Conservation (phyloP, 306 rosid genomes). For the Aeschynomene evenia region DNA sequence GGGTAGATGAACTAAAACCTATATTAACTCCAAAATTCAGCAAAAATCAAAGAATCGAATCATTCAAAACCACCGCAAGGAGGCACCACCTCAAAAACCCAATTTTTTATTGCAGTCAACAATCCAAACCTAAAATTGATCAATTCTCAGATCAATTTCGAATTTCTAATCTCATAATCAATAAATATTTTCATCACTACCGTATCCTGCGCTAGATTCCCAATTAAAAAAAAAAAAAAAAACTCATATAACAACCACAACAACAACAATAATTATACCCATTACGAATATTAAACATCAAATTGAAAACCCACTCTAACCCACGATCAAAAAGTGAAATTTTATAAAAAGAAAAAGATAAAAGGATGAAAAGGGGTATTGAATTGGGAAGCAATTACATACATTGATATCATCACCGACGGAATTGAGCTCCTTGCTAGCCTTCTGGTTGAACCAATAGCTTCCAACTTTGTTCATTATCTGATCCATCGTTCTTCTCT, state of each 20-base stretch:
- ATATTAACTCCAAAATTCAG: neutral
- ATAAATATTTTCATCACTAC: neutral
- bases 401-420: slow-evolving; percentile 73
- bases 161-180: neutral
- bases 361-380: neutral
- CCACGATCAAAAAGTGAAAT: neutral
- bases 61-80: neutral
- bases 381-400: neutral
- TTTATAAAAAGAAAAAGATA: neutral
- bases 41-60: neutral
- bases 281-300: neutral
- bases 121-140: slow-evolving; percentile 3
- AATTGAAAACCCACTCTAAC: neutral
- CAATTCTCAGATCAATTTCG: neutral
- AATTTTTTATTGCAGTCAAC: neutral
- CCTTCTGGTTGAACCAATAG: slow-evolving; percentile 79
- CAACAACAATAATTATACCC: neutral
- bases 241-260: neutral
- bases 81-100: neutral
- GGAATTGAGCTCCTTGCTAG: slow-evolving; percentile 59
- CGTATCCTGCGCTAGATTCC: slow-evolving; percentile 10
- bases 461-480: slow-evolving; percentile 68
- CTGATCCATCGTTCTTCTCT: slow-evolving; percentile 55
- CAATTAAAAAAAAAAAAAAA: too few species aligned
- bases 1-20: neutral